Evolutionary conservation across 2,329 filamentous ascomycete species (phyloP).

Genomic region (Cadophora malorum): DNA sequence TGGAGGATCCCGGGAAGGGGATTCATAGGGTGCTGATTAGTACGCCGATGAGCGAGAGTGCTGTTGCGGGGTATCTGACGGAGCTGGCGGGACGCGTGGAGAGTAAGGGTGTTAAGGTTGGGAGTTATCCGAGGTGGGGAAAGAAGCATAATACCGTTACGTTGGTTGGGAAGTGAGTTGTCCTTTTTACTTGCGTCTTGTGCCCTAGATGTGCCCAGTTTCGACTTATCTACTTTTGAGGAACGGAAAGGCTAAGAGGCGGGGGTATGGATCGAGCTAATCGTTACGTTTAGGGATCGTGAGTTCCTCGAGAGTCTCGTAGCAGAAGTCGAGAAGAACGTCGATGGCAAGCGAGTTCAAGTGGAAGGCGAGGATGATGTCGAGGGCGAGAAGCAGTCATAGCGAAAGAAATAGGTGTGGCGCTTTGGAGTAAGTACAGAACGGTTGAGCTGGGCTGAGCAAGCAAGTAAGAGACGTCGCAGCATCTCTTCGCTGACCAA

Average conservation of each 20-base stretch:
- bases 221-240: neutral
- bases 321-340: conserved; percentile 76
- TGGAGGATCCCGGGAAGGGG: conserved; percentile 80
- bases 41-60: conserved; percentile 87
- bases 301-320: conserved; percentile 81
- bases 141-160: conserved; percentile 90
- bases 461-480: too few species aligned
- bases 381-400: conserved; percentile 18
- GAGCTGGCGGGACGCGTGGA: conserved; percentile 77
- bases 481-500: too few species aligned
- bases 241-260: neutral
- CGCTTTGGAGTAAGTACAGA: too few species aligned
- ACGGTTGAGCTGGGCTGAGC: too few species aligned
- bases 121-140: conserved; percentile 93
- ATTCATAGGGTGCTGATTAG: conserved; percentile 81
- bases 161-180: conserved; percentile 68
- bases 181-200: neutral
- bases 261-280: neutral
- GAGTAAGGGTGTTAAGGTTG: conserved; percentile 84
- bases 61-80: conserved; percentile 82
- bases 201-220: neutral
- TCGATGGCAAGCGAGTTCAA: conserved; percentile 73
- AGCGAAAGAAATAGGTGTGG: neutral
- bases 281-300: conserved; percentile 59
- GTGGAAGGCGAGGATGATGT: conserved; percentile 75